phyloP scores from a whole-genome alignment of 2,329 filamentous ascomycete genomes.

The Mollisia scopiformis region DNA sequence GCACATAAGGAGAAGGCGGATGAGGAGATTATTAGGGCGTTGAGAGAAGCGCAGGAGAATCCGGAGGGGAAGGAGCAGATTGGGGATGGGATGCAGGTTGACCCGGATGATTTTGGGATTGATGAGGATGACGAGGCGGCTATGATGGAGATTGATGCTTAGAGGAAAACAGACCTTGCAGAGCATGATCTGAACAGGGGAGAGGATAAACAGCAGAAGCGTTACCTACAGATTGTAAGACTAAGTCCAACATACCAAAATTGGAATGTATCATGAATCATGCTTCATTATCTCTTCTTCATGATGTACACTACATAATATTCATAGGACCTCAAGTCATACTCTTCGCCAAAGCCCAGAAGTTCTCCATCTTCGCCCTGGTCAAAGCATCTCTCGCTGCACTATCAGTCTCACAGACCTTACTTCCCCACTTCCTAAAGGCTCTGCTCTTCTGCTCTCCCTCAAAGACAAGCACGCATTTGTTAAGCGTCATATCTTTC shows the following conservation, averaged over 20 bases:
- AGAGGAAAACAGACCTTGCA: neutral
- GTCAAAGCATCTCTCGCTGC: conserved; percentile 82
- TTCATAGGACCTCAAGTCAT: no score
- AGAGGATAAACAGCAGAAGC: neutral
- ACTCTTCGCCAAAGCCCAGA: conserved; percentile 88
- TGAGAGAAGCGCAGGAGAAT: conserved; percentile 49
- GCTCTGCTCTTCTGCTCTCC: conserved; percentile 79
- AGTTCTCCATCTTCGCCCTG: conserved; percentile 88
- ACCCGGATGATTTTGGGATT: conserved; percentile 35
- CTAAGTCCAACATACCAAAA: neutral
- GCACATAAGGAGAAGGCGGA: conserved; percentile 77
- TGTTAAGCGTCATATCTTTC: conserved; percentile 82
- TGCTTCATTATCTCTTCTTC: no score
- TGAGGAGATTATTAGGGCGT: conserved; percentile 66
- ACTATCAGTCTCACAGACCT: conserved; percentile 90
- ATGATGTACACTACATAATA: no score
- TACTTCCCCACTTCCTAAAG: conserved; percentile 87
- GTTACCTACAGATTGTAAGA: neutral
- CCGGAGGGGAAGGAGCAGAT: conserved; percentile 16
- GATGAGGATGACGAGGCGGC: conserved; percentile 48
- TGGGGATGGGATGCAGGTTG: conserved; percentile 23
- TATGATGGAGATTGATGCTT: conserved; percentile 49
- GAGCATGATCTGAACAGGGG: neutral
- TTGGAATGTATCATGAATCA: neutral
- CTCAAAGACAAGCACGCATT: conserved; percentile 85